Conservation (phyloP, 805 yeast genomes). For the Debaryomyces castellii region DNA sequence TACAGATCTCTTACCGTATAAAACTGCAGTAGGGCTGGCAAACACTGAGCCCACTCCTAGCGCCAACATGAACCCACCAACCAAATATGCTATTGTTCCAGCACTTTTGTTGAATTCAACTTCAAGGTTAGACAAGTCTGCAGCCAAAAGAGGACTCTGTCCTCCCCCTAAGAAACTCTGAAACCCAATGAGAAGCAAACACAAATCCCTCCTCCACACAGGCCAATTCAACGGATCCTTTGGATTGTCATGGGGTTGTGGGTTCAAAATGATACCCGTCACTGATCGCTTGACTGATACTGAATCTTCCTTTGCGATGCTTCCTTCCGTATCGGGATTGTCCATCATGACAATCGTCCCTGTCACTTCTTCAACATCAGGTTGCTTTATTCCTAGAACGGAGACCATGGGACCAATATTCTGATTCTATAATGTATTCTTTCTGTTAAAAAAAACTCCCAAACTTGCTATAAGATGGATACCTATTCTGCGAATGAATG, state of each 20-base stretch:
- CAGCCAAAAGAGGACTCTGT: conserved; percentile 59
- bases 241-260: conserved; percentile 63
- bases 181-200: conserved; percentile 52
- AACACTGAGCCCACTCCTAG: conserved; percentile 59
- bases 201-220: conserved; percentile 53
- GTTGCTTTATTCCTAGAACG: conserved; percentile 42
- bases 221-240: conserved; percentile 73
- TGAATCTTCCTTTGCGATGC: conserved; percentile 7
- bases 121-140: conserved; percentile 46
- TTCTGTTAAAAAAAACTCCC: no score
- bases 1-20: conserved; percentile 58
- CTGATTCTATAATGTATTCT: no score
- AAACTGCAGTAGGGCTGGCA: conserved; percentile 56
- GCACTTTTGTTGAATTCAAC: conserved; percentile 43
- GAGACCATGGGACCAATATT: background rate
- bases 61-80: conserved; percentile 59
- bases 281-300: conserved; percentile 42
- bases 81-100: conserved; percentile 48
- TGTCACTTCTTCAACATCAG: conserved; percentile 40
- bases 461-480: no score
- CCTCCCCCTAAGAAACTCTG: conserved; percentile 64
- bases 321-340: conserved; percentile 14
- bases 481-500: background rate
- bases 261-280: conserved; percentile 51
- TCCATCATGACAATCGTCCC: conserved; percentile 49